A percentile compares a stretch with the other conserved stretches of the same genome.
phyloP scores from a whole-genome alignment of 2,329 filamentous ascomycete species.

The Ceratocystiopsis sp. region DNA sequence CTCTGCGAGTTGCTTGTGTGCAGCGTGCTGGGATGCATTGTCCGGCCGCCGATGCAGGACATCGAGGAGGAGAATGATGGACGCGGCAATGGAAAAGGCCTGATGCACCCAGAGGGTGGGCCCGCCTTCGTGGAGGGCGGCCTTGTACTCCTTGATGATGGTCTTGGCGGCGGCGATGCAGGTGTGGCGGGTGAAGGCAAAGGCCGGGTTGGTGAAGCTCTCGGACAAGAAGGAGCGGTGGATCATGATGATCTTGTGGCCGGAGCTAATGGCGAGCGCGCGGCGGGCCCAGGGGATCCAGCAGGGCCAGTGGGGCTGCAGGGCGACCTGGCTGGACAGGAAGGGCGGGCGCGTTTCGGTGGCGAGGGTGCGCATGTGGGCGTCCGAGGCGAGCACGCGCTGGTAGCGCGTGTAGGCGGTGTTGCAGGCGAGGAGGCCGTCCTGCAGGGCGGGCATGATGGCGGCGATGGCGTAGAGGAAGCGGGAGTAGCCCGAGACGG shows the following conservation, averaged over 20 bases:
- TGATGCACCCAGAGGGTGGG: conserved; percentile 15
- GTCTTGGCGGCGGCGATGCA: conserved; percentile 22
- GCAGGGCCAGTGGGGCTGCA: conserved; percentile 14
- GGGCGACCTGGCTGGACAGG: conserved; percentile 12
- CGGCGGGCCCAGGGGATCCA: conserved; percentile 19
- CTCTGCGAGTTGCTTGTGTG: conserved; percentile 16
- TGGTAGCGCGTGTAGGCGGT: conserved; percentile 19
- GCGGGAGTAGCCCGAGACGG: conserved; percentile 13
- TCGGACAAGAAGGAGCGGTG: conserved; percentile 20
- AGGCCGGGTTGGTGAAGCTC: conserved; percentile 17
- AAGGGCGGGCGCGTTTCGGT: conserved; percentile 15
- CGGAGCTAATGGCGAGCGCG: conserved; percentile 20
- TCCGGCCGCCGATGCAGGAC: conserved; percentile 13
- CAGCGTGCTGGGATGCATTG: conserved; percentile 15
- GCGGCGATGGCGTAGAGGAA: conserved; percentile 17
- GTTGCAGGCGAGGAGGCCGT: conserved; percentile 17
- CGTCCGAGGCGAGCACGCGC: conserved; percentile 18
- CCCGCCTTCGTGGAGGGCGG: conserved; percentile 8
- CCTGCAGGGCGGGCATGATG: conserved; percentile 18
- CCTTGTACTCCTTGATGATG: conserved; percentile 17
- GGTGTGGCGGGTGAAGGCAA: conserved; percentile 18
- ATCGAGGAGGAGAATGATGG: conserved; percentile 15
- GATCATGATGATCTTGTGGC: conserved; percentile 25
- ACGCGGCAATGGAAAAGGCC: conserved; percentile 14
- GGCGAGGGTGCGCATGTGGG: conserved; percentile 17